Conservation (phyloP, 2,329 filamentous ascomycete genomes). For the Fonsecaea erecta region DNA sequence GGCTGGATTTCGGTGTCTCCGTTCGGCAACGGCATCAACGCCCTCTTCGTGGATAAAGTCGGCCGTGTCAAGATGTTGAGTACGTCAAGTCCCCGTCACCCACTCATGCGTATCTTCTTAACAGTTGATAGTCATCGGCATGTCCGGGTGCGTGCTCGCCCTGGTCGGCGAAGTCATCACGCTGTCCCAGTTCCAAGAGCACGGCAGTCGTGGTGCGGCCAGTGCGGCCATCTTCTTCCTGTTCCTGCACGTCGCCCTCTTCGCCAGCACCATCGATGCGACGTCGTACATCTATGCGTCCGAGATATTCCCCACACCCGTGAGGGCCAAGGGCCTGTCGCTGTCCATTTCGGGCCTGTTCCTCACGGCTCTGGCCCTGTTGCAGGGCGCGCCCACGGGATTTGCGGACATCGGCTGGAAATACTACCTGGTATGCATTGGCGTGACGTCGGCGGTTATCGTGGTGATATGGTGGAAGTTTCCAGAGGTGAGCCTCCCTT, state of each 20-base stretch:
- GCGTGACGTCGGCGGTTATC: constrained; percentile 1
- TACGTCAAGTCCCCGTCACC: neutral
- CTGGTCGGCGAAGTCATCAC: constrained; percentile 47
- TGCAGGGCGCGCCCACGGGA: constrained; percentile 39
- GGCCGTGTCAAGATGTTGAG: constrained; percentile 43
- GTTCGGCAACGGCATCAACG: constrained; percentile 35
- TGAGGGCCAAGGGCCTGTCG: constrained; percentile 66
- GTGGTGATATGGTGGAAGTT: constrained; percentile 16
- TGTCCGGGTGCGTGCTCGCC: constrained; percentile 41
- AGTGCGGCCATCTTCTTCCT: constrained; percentile 72
- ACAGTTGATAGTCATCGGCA: constrained; percentile 42
- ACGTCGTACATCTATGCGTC: constrained; percentile 70
- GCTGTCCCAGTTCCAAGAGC: constrained; percentile 53
- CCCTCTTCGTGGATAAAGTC: constrained; percentile 45
- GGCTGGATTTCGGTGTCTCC: constrained; percentile 28
- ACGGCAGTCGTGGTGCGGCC: constrained; percentile 54
- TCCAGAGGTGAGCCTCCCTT: constrained; percentile 34
- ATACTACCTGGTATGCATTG: constrained; percentile 40
- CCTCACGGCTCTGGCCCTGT: constrained; percentile 2
- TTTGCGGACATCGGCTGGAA: constrained; percentile 42
- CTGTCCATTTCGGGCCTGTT: constrained; percentile 21
- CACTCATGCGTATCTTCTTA: neutral
- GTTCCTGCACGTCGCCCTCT: constrained; percentile 48
- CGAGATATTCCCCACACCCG: constrained; percentile 73
- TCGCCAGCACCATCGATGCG: constrained; percentile 60